Percentiles rank a stretch among this genome's conserved stretches.
Evolutionary conservation across 768 basidiomycete species (phyloP).

Genomic region (Podaxis sp.): DNA sequence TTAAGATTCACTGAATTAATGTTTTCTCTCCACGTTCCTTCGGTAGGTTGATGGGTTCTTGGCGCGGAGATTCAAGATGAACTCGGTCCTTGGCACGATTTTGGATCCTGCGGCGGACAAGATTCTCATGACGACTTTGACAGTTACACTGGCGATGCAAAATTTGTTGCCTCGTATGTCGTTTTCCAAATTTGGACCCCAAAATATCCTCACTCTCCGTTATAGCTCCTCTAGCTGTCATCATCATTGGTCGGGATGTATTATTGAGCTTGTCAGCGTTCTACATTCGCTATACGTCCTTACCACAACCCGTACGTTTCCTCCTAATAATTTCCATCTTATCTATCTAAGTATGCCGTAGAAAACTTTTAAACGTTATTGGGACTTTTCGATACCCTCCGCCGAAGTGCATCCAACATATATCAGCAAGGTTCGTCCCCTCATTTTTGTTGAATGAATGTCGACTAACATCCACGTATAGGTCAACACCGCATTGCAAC

Average conservation of each 20-base stretch:
- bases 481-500: slow-evolving; percentile 92
- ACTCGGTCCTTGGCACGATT: slow-evolving; percentile 90
- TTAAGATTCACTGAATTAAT: not conserved
- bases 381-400: slow-evolving; percentile 94
- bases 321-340: not conserved
- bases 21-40: not conserved
- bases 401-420: slow-evolving; percentile 90
- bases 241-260: slow-evolving; percentile 90
- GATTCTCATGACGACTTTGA: slow-evolving; percentile 89
- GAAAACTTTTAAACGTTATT: slow-evolving; percentile 93
- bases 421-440: slow-evolving; percentile 80
- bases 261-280: slow-evolving; percentile 86
- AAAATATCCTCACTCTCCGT: not conserved
- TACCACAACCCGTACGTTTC: slow-evolving; percentile 77
- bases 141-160: slow-evolving; percentile 80
- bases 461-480: slow-evolving; percentile 26
- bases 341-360: slow-evolving; percentile 26
- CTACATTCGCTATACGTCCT: slow-evolving; percentile 87
- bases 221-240: slow-evolving; percentile 77
- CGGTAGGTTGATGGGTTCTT: slow-evolving; percentile 86
- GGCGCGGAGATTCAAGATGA: slow-evolving; percentile 84
- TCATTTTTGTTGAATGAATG: not conserved
- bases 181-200: not conserved
- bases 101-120: slow-evolving; percentile 99
- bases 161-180: slow-evolving; percentile 78